Percentiles rank a stretch among this genome's conserved stretches.
Conservation (phyloP, 306 rosid genomes). For the Ormosia semicastrata region DNA sequence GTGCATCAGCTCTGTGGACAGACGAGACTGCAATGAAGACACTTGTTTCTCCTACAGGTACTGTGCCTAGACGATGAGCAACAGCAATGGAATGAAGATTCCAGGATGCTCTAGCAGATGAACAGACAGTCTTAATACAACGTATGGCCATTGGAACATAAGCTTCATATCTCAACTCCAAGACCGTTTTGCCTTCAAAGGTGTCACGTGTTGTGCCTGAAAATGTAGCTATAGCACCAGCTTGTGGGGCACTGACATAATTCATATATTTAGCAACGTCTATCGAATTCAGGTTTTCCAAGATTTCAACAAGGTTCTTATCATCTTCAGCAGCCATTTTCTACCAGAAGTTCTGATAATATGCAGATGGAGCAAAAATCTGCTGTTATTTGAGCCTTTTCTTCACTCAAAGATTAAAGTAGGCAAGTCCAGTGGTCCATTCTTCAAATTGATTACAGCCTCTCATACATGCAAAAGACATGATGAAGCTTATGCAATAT, state of each 20-base stretch:
- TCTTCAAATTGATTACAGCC: conserved; percentile 15
- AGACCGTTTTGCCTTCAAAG: conserved; percentile 75
- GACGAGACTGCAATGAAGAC: conserved; percentile 72
- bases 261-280: conserved; percentile 65
- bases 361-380: not conserved
- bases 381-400: not conserved
- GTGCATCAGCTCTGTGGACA: conserved; percentile 74
- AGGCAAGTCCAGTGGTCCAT: not conserved
- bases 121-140: conserved; percentile 63
- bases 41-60: conserved; percentile 78
- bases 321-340: conserved; percentile 69
- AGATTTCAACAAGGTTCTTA: conserved; percentile 65
- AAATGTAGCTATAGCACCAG: conserved; percentile 90
- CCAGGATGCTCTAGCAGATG: conserved; percentile 80
- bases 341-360: not conserved
- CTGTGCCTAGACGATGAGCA: conserved; percentile 79
- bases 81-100: conserved; percentile 75
- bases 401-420: not conserved
- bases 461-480: not conserved
- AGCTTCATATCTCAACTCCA: conserved; percentile 83
- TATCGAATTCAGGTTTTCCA: conserved; percentile 51
- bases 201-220: conserved; percentile 86
- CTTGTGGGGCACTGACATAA: conserved; percentile 73
- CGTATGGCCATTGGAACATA: conserved; percentile 86
- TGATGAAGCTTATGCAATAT: not conserved